Conservation (phyloP, 163 green algal species). For the Scenedesmus sp. region DNA sequence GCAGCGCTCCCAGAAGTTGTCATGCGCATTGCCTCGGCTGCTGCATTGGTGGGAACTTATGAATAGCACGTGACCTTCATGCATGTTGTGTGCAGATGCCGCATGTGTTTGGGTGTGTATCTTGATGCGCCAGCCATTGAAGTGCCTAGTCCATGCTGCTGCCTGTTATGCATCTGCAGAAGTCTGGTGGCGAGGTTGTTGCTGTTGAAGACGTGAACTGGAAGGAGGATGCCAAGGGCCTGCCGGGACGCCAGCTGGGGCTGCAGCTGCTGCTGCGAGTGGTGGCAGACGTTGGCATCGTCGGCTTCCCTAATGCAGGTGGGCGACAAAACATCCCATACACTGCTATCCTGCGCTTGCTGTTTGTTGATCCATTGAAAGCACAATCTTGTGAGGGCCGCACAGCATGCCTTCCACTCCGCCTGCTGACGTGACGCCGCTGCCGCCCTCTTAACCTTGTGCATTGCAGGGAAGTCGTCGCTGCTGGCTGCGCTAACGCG, state of each 20-base stretch:
- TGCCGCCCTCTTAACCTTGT: too few species aligned
- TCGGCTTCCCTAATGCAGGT: constrained; percentile 87
- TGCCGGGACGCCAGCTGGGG: constrained; percentile 77
- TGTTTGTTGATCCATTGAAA: too few species aligned
- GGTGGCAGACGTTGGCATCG: constrained; percentile 90
- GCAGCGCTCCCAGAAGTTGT: not conserved
- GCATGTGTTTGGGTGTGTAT: too few species aligned
- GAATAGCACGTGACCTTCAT: too few species aligned
- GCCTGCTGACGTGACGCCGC: too few species aligned
- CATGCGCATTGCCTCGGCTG: not conserved
- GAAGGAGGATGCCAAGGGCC: constrained; percentile 70
- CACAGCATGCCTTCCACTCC: too few species aligned
- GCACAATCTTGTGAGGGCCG: too few species aligned
- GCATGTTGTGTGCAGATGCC: too few species aligned
- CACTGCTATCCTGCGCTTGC: too few species aligned
- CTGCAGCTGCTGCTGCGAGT: constrained; percentile 89
- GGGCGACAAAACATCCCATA: too few species aligned
- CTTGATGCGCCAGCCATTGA: not conserved
- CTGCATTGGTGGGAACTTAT: too few species aligned
- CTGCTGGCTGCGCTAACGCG: constrained; percentile 77
- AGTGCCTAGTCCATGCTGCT: not conserved
- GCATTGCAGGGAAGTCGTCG: constrained; percentile 75
- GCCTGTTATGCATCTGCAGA: constrained; percentile 22
- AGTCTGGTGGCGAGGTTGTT: constrained; percentile 70
- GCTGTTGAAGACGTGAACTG: constrained; percentile 81